Evolutionary conservation across 192 early-diverging fungal species (phyloP).

Genomic region (Linnemannia elongata): DNA sequence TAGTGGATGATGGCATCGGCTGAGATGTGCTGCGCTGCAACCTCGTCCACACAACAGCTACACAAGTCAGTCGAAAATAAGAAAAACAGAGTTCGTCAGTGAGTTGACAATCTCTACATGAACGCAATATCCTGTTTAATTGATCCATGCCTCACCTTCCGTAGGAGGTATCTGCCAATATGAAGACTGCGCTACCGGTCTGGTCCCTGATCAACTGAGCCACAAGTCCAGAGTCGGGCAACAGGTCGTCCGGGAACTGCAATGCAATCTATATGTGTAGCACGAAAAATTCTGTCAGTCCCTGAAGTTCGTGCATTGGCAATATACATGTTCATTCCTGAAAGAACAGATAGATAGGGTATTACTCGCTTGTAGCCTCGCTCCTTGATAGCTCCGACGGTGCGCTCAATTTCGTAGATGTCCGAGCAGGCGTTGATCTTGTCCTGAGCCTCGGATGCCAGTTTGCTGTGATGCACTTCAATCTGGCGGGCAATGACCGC

Average conservation of each 20-base stretch:
- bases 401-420: constrained; percentile 77
- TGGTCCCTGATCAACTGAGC: constrained; percentile 64
- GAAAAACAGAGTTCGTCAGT: neutral
- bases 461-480: constrained; percentile 45
- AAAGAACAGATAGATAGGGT: neutral
- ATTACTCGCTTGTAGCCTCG: constrained; percentile 61
- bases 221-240: constrained; percentile 78
- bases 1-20: constrained; percentile 96
- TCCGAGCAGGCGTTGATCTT: constrained; percentile 54
- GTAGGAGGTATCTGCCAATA: constrained; percentile 96
- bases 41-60: constrained; percentile 97
- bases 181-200: constrained; percentile 70
- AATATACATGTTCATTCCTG: neutral
- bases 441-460: constrained; percentile 35
- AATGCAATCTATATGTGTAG: constrained; percentile 70
- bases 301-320: neutral
- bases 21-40: constrained; percentile 91
- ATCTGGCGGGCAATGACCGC: constrained; percentile 70
- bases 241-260: constrained; percentile 94
- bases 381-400: constrained; percentile 62
- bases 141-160: constrained; percentile 69
- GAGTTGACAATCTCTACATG: neutral
- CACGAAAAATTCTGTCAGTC: neutral
- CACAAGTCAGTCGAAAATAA: neutral
- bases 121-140: neutral